Conservation (phyloP, 352 stramenopile species). For the Phytophthora macrochlamydospora region DNA sequence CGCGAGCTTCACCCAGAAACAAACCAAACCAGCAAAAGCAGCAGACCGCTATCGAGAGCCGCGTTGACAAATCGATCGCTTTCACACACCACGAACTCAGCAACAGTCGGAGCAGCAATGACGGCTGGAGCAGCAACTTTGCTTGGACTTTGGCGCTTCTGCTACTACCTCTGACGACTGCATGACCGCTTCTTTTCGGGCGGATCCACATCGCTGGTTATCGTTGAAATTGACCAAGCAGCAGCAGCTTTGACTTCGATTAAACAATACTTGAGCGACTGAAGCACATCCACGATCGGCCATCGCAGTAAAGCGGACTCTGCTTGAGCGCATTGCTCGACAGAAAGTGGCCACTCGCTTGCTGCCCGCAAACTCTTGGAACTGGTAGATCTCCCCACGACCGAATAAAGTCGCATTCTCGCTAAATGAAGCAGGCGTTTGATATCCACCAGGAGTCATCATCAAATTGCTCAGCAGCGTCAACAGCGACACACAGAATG, state of each 20-base stretch:
- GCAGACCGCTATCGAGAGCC: conserved; percentile 31
- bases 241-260: conserved; percentile 49
- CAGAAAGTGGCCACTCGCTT: conserved; percentile 32
- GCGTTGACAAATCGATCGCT: conserved; percentile 52
- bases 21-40: conserved; percentile 45
- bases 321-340: conserved; percentile 21
- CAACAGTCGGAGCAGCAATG: conserved; percentile 9
- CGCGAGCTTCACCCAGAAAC: conserved; percentile 43
- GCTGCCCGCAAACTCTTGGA: background rate
- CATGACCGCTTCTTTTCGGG: conserved; percentile 9
- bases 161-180: conserved; percentile 13
- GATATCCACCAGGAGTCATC: conserved; percentile 30
- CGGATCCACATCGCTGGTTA: conserved; percentile 32
- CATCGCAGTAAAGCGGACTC: conserved; percentile 35
- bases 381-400: background rate
- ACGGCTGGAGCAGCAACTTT: conserved; percentile 11
- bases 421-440: conserved; percentile 37
- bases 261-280: conserved; percentile 42
- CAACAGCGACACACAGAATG: conserved; percentile 44
- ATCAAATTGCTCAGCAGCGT: conserved; percentile 37
- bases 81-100: conserved; percentile 27
- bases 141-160: conserved; percentile 14
- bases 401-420: conserved; percentile 15
- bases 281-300: conserved; percentile 45
- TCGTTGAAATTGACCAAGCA: conserved; percentile 27